Conservation (phyloP, 768 basidiomycete species). For the Gloeostereum incarnatum region DNA sequence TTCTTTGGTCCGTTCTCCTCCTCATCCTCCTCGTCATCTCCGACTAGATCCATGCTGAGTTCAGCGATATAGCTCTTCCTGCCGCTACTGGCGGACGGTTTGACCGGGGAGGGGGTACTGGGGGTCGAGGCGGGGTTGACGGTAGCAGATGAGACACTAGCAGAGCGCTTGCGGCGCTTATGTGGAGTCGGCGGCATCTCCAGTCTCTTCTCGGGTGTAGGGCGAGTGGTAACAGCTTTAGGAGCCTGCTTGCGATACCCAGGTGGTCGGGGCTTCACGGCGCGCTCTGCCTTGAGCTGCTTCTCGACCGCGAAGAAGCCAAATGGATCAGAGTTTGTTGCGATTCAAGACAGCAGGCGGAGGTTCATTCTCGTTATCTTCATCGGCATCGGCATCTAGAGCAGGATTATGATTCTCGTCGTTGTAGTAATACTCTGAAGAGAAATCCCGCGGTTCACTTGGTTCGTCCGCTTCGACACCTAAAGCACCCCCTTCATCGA, state of each 20-base stretch:
- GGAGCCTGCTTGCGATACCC: neutral
- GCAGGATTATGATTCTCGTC: neutral
- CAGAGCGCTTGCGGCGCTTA: constrained; percentile 4
- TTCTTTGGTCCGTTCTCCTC: neutral
- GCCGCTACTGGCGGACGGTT: constrained; percentile 2
- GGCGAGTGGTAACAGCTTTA: neutral
- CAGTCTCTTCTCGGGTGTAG: too few species aligned
- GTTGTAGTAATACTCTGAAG: neutral
- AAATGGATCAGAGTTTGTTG: constrained; percentile 36
- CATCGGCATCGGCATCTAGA: neutral
- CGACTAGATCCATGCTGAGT: neutral
- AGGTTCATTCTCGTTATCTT: too few species aligned
- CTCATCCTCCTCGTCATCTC: neutral
- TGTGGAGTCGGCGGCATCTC: constrained; percentile 5
- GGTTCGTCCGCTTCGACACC: neutral
- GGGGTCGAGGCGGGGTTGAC: neutral
- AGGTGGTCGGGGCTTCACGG: constrained; percentile 5
- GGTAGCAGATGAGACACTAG: neutral
- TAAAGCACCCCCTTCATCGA: too few species aligned
- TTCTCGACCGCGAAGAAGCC: constrained; percentile 48
- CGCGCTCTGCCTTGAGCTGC: constrained; percentile 34
- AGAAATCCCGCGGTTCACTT: neutral
- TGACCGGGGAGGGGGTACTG: constrained; percentile 7
- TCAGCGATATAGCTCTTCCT: neutral
- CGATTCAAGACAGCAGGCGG: neutral